Evolutionary conservation across 805 yeast species (phyloP).

Genomic region (Sugiyamaella mastotermitis): DNA sequence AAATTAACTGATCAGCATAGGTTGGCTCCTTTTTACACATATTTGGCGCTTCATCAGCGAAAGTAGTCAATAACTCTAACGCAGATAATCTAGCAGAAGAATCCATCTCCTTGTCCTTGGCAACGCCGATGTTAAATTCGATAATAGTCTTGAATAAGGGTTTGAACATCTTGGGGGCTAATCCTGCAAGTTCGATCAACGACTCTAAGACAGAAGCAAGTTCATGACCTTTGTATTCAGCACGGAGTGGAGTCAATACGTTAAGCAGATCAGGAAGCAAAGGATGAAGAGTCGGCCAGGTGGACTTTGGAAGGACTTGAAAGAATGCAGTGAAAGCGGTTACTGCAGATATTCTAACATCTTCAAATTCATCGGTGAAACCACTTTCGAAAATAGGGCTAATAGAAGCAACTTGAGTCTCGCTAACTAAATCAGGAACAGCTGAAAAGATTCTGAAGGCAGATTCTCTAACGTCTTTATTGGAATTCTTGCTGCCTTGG

Average conservation of each 20-base stretch:
- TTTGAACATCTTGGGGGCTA: constrained; percentile 91
- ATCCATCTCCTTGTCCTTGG: constrained; percentile 76
- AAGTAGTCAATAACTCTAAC: constrained; percentile 81
- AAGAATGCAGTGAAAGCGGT: constrained; percentile 90
- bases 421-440: constrained; percentile 70
- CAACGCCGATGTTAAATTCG: constrained; percentile 77
- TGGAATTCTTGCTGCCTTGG: constrained; percentile 50
- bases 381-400: constrained; percentile 73
- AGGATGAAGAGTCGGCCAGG: constrained; percentile 73
- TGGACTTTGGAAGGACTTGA: constrained; percentile 67
- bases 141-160: constrained; percentile 87
- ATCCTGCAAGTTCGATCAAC: constrained; percentile 80
- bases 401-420: constrained; percentile 43
- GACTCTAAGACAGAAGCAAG: constrained; percentile 84
- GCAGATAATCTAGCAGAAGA: constrained; percentile 77
- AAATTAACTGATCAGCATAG: constrained; percentile 67
- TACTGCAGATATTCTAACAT: constrained; percentile 85
- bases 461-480: constrained; percentile 75
- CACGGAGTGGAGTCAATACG: constrained; percentile 78
- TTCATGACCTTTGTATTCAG: constrained; percentile 71
- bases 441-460: constrained; percentile 85
- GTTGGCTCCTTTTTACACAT: constrained; percentile 82
- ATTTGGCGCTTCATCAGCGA: constrained; percentile 87
- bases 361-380: constrained; percentile 71
- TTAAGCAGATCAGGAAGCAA: constrained; percentile 78